Conservation (phyloP, 148 eudicot species). For the Rhododendron griersonianum region DNA sequence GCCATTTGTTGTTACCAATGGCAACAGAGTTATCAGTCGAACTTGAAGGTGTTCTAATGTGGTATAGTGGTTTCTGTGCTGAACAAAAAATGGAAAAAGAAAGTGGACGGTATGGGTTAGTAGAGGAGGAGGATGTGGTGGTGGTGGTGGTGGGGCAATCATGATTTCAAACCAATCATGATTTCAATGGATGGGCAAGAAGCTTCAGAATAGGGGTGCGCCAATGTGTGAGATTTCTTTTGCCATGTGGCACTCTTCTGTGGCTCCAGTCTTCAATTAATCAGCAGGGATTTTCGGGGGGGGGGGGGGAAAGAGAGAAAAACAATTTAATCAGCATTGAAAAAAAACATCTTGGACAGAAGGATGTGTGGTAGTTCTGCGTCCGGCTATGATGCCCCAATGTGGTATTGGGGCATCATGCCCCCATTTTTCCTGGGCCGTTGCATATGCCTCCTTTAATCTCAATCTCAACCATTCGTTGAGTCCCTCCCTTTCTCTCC, state of each 20-base stretch:
- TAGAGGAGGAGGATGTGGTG: neutral
- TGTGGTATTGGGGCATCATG: too few species aligned
- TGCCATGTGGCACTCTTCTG: conserved; percentile 12
- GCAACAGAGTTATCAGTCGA: neutral
- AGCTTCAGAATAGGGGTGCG: neutral
- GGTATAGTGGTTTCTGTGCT: neutral
- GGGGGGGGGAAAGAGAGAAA: too few species aligned
- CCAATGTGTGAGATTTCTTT: neutral
- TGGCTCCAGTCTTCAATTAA: neutral
- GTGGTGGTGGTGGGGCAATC: neutral
- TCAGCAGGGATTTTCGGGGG: neutral
- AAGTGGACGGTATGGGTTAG: neutral
- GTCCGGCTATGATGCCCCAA: too few species aligned
- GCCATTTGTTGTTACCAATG: conserved; percentile 28
- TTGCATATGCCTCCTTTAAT: too few species aligned
- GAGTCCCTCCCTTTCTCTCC: too few species aligned
- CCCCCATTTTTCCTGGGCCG: too few species aligned
- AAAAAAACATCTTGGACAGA: too few species aligned
- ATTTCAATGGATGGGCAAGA: neutral
- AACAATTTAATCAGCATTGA: too few species aligned
- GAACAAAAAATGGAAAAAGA: neutral
- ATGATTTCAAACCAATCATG: conserved; percentile 3
- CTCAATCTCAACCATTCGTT: too few species aligned
- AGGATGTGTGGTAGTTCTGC: too few species aligned
- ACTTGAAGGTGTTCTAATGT: neutral